phyloP scores from a whole-genome alignment of 2,329 filamentous ascomycete genomes.

The Fusarium sp. region DNA sequence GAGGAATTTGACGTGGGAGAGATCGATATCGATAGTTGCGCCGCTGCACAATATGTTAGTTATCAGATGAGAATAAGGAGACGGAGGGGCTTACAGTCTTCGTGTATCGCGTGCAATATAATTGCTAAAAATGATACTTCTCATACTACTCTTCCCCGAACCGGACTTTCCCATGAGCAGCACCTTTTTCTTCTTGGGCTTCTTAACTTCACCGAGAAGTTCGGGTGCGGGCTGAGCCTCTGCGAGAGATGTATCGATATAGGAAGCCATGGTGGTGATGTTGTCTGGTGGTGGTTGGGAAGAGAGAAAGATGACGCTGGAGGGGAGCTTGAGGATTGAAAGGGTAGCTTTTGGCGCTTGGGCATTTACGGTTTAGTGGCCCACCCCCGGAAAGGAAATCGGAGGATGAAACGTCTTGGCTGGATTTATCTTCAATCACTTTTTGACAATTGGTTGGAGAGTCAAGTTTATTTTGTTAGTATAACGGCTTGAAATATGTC shows the following conservation, averaged over 20 bases:
- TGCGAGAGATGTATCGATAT: slow-evolving; percentile 49
- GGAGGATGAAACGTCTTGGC: slow-evolving; percentile 25
- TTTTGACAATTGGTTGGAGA: background rate
- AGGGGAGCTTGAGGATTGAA: slow-evolving; percentile 24
- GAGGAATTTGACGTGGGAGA: slow-evolving; percentile 98
- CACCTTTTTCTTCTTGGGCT: slow-evolving; percentile 87
- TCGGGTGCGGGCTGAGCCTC: slow-evolving; percentile 50
- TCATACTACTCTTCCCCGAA: slow-evolving; percentile 98
- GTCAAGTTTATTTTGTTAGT: background rate
- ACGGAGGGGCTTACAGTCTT: slow-evolving; percentile 67
- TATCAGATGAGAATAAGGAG: no score
- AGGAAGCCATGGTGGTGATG: slow-evolving; percentile 49
- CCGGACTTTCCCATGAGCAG: slow-evolving; percentile 95
- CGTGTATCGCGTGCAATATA: slow-evolving; percentile 97
- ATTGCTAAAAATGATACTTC: slow-evolving; percentile 98
- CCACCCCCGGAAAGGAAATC: slow-evolving; percentile 13
- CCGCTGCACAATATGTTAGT: slow-evolving; percentile 61
- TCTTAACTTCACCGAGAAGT: slow-evolving; percentile 66
- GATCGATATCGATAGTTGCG: slow-evolving; percentile 97
- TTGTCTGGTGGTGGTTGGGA: slow-evolving; percentile 3
- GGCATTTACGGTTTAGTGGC: slow-evolving; percentile 25
- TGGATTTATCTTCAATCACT: background rate
- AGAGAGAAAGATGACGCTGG: slow-evolving; percentile 1
- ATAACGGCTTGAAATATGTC: no score
- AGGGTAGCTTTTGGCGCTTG: slow-evolving; percentile 34